phyloP scores from a whole-genome alignment of 2,329 filamentous ascomycete species.

The Fusarium euwallaceae region DNA sequence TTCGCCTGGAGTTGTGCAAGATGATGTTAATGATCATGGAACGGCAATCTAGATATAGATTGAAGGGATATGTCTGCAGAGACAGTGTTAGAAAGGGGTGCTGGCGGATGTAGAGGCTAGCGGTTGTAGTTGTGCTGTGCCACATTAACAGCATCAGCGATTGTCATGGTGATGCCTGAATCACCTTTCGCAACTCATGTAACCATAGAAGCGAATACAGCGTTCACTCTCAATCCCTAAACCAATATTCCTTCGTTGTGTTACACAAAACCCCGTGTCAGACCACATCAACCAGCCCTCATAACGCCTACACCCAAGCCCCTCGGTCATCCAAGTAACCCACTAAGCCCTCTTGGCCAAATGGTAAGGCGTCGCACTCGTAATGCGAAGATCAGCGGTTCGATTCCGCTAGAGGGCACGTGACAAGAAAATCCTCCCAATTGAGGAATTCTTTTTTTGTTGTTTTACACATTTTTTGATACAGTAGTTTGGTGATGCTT shows the following conservation, averaged over 20 bases:
- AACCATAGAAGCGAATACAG: not conserved
- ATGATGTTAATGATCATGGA: conserved; percentile 22
- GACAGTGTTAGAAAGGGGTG: too few relatives aligned
- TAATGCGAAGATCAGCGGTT: conserved; percentile 47
- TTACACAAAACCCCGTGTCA: not conserved
- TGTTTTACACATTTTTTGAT: not conserved
- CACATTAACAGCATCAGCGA: not conserved
- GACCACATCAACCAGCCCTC: not conserved
- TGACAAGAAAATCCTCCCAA: not conserved
- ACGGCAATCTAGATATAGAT: conserved; percentile 23
- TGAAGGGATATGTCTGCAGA: not conserved
- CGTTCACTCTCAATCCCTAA: not conserved
- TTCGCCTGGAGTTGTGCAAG: conserved; percentile 15
- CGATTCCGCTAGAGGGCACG: conserved; percentile 42
- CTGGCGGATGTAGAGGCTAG: too few relatives aligned
- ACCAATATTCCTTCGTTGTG: not conserved
- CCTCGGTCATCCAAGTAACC: conserved; percentile 7
- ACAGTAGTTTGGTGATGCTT: not conserved
- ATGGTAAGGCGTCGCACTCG: conserved; percentile 47
- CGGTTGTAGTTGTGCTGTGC: not conserved
- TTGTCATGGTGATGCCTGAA: not conserved
- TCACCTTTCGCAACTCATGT: not conserved
- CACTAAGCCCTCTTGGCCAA: conserved; percentile 42
- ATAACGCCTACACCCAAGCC: not conserved
- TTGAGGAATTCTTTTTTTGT: not conserved